Percentiles rank a stretch among this genome's conserved stretches.
Evolutionary conservation across 164 flowering plant species (phyloP).

Genomic region (Buxus sempervirens): DNA sequence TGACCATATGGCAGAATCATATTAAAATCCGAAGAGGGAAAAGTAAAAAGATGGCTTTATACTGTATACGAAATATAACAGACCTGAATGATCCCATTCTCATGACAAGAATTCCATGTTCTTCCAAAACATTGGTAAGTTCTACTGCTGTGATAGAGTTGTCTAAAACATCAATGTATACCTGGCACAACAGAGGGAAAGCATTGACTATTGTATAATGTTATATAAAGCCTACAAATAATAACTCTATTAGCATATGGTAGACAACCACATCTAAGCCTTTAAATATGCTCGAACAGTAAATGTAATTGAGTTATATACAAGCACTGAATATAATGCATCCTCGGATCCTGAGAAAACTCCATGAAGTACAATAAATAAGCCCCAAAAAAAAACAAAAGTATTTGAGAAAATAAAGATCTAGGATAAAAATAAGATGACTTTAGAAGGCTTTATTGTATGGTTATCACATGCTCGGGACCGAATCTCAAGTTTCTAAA

Average conservation of each 20-base stretch:
- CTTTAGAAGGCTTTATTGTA: not conserved
- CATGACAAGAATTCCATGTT: conserved; percentile 60
- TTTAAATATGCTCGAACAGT: not conserved
- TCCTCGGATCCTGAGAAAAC: not conserved
- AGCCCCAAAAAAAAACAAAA: too few relatives aligned
- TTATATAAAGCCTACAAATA: not conserved
- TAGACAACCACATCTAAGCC: not conserved
- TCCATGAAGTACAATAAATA: too few relatives aligned
- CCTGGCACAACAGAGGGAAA: conserved; percentile 28
- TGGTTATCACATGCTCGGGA: not conserved
- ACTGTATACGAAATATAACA: conserved; percentile 3
- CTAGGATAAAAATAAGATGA: too few relatives aligned
- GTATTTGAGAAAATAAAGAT: too few relatives aligned
- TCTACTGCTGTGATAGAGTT: conserved; percentile 35
- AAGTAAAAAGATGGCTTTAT: not conserved
- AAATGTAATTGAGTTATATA: too few relatives aligned
- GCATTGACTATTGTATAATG: not conserved
- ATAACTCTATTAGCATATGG: not conserved
- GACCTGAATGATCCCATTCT: conserved; percentile 51
- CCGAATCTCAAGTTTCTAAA: not conserved
- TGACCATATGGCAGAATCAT: not conserved
- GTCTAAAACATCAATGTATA: conserved; percentile 49
- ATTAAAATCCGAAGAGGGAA: not conserved
- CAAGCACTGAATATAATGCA: too few relatives aligned
- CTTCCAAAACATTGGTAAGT: conserved; percentile 50